Evolutionary conservation across 2,329 filamentous ascomycete species (phyloP), one percentile per base, ranked within the genome.

Genomic region (Xylaria sp.): DNA sequence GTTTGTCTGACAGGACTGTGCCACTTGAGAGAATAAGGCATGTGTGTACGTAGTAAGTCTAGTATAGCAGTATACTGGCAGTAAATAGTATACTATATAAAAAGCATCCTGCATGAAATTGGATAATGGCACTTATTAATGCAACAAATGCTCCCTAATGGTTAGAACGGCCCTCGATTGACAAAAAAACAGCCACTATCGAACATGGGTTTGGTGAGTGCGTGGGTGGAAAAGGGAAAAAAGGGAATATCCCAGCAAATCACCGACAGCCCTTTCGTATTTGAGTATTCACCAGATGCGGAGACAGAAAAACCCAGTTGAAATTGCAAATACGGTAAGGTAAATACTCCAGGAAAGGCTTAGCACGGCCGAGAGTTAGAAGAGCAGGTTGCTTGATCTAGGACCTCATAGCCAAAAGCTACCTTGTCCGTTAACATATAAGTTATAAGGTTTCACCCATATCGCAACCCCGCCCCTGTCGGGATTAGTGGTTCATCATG

Each of bases 311-410:
- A 69, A 54, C 55, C 25, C 50, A 63, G 60, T 61, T 59, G 54
- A 66, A 70, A 69, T 70, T 70, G 65, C 69, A 70, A 69, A 70
- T 68, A 68, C 58, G 63, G 63, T 40, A 63, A 68, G 63, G 48
- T 40, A 60, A 35, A 60, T 55, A 32, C 10, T 13, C 37, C 23
- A 57, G 53, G 21, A 62, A 55, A 21, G 29, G 55, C 63, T 32
- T 48, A 60, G 62, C 23, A 57, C 3, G 10, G 63, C 51, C 35
- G 57, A 59, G 59, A 32, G 63, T 58, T 69, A 63, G 60, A 13
- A 35, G 51, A 29, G n/a, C 23, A 54, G 42, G 66, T 68, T 16
- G 50, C 32, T 37, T 9, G 8, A 18, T 13, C 12, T n/a, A 13
- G 10, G 25, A 40, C 42, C 9, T 3, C 10, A 12, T 9, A n/a